Base-by-base conservation (phyloP, 202 grass and related monocot genomes). In the Zizania palustris region DNA sequence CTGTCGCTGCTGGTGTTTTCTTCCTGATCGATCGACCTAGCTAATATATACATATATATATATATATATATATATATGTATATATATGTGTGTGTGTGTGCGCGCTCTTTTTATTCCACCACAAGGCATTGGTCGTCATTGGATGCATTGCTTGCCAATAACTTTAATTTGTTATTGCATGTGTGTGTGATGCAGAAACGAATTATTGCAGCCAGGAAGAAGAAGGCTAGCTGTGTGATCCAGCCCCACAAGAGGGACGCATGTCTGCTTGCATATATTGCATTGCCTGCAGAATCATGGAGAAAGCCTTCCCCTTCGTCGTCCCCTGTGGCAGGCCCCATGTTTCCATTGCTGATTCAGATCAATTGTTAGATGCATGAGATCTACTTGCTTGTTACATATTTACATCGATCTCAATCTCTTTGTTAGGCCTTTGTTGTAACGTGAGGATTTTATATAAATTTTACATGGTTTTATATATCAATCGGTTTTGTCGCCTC, bases 201-300 rank as follows among this genome's bases (percentile, higher is more conserved):
- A 54, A 88, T 79, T 70, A 83, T 88, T 83, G 74, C 48, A 69
- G 71, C 58, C 65, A 9, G 67, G 66, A 80, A 68, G 75, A 69
- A 88, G 51, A 19, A 15, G 51, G 7, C 14, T 50, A 51, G 49
- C 33, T 18, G 36, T 56, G 53, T 49, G 73, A 82, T 67, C 50
- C 67, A 72, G 65, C 39, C 75, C 63, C 56, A 84, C 57, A 80
- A 75, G 85, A 75, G 85, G 18, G 82, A 88, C 16, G 22, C 71
- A 77, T 72, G 86, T 72, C 71, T 75, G 58, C 65, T 38, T 37
- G 51, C 51, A n/a, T n/a, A n/a, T n/a, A n/a, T n/a, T n/a, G n/a
- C n/a, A n/a, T n/a, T n/a, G n/a, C 50, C 51, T 55, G 51, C 51
- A 55, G 66, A 15, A 73, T 82, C 35, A 87, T 73, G 67, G 67